These are phyloP conservation scores for Ustulina deusta DNA, from an alignment of 2,329 filamentous ascomycete species.

Conservation along the genomic window DNA sequence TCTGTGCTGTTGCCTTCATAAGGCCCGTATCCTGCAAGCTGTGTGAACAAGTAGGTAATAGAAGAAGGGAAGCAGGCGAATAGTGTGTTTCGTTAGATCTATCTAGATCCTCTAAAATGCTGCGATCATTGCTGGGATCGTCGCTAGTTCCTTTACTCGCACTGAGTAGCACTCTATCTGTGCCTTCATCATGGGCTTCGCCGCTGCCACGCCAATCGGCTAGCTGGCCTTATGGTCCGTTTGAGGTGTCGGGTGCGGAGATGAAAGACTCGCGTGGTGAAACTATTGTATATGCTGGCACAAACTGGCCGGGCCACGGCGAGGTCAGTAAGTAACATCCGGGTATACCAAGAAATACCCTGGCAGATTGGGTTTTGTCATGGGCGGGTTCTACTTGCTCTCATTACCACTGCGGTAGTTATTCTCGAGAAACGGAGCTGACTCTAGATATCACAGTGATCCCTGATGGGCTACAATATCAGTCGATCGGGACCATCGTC, in stretches of 20 bases:
- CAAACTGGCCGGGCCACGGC: slow-evolving; percentile 71
- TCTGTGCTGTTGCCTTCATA: not conserved
- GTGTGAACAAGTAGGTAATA: not conserved
- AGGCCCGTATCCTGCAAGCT: slow-evolving; percentile 6
- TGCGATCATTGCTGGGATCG: slow-evolving; percentile 33
- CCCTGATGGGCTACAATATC: slow-evolving; percentile 72
- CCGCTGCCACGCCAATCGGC: slow-evolving; percentile 37
- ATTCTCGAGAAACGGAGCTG: not conserved
- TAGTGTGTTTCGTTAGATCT: not conserved
- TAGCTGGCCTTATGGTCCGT: slow-evolving; percentile 50
- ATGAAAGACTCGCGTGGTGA: slow-evolving; percentile 58
- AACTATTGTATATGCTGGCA: slow-evolving; percentile 64
- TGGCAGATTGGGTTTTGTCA: not conserved
- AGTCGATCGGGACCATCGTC: slow-evolving; percentile 66
- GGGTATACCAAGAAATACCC: not conserved
- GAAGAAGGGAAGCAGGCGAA: slow-evolving; percentile 11
- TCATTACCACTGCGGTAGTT: not conserved
- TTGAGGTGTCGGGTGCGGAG: slow-evolving; percentile 56
- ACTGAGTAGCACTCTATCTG: slow-evolving; percentile 41
- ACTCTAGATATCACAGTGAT: slow-evolving; percentile 56
- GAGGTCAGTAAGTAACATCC: slow-evolving; percentile 59
- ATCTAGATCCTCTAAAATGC: slow-evolving; percentile 35
- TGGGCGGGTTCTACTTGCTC: not conserved
- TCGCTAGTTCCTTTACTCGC: slow-evolving; percentile 46
- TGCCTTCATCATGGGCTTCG: slow-evolving; percentile 40